Evolutionary conservation across 257 asterid species (phyloP).

Genomic region (Ajuga chamaepitys): DNA sequence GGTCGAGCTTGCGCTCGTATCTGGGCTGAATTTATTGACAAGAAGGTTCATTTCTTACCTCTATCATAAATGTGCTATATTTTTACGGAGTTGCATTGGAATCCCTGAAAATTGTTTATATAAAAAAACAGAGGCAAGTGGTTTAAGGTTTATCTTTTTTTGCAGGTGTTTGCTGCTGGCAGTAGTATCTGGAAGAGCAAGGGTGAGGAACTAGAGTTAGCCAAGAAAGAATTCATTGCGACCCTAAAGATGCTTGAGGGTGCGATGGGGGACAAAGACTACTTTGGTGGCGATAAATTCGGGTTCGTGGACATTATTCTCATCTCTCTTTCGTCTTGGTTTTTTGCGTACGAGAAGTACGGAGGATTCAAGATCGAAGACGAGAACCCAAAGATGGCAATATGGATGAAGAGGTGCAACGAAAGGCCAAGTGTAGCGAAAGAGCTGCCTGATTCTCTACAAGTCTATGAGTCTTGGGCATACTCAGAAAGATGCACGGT

Average conservation of each 20-base stretch:
- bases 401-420: constrained; percentile 59
- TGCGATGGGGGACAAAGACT: constrained; percentile 50
- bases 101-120: too few species aligned
- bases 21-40: constrained; percentile 81
- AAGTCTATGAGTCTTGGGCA: constrained; percentile 42
- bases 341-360: constrained; percentile 45
- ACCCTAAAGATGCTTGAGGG: constrained; percentile 61
- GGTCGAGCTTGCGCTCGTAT: constrained; percentile 61
- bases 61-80: background rate
- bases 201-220: constrained; percentile 43
- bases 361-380: constrained; percentile 58
- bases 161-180: constrained; percentile 45
- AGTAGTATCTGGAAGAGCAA: constrained; percentile 46
- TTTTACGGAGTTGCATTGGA: too few species aligned
- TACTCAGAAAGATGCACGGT: constrained; percentile 54
- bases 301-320: constrained; percentile 54
- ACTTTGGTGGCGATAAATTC: constrained; percentile 52
- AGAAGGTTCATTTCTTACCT: constrained; percentile 36
- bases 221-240: constrained; percentile 58
- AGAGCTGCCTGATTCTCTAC: constrained; percentile 31
- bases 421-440: constrained; percentile 51
- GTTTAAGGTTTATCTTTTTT: too few species aligned
- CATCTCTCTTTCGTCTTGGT: constrained; percentile 50
- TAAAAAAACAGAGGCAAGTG: too few species aligned
- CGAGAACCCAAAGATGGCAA: constrained; percentile 47